Evolutionary conservation across 106 monocot genomes (phyloP), one percentile per base, ranked within the genome.

Genomic region (Amphibolis antarctica): DNA sequence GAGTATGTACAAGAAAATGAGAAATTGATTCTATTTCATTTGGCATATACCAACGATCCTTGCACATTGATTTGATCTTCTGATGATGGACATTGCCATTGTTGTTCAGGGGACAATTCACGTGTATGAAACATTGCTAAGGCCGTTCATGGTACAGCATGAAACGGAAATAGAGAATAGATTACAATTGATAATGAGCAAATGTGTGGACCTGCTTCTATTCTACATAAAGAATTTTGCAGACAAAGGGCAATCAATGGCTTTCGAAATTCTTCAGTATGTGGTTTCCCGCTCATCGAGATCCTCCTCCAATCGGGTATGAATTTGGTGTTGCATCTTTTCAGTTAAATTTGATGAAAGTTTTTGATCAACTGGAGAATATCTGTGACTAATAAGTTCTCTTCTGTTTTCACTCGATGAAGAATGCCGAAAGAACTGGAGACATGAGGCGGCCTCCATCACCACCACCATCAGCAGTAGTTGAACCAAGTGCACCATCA

Each of bases 141-240:
- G 50, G 50, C 70, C 70, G 4, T 70, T 70, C 29, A 58, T 70
- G 51, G 48, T 46, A 17, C 17, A 61, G 36, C 70, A 70, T 48
- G 70, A 70, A 21, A 29, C 51, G 0, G 70, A 62, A 13, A 70
- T 70, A 26, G 52, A 70, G 36, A 46, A 1, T 10, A 61, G 46
- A 47, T 26, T 70, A 20, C 28, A 51, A 5, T 24, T 59, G 28
- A 62, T 70, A 23, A 70, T 50, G 49, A 51, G 12, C 19, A 70
- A 62, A 53, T 49, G 62, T 3, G 29, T 58, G 20, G 70, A 70
- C 13, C 21, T 60, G 19, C 17, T 70, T 14, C 14, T 62, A 31
- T 62, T 70, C 61, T 70, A 70, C 52, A 36, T 70, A 22, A 70
- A 42, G 48, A 61, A 70, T 62, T 70, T 70, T 42, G 59, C 50